Base-by-base conservation (phyloP, 768 basidiomycete genomes). In the Roridomyces roridus region DNA sequence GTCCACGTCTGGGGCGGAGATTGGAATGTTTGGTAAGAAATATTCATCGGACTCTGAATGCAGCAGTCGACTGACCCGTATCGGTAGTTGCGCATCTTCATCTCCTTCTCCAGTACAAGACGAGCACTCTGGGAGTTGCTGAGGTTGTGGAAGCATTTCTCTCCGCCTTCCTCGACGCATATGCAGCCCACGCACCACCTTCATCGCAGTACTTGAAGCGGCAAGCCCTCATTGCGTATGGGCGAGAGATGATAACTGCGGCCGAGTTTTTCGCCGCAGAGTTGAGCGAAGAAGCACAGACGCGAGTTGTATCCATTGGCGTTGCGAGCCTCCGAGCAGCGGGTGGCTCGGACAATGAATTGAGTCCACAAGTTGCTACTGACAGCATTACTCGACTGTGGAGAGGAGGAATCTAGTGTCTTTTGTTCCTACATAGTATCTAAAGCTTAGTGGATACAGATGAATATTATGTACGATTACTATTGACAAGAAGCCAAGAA, bases 21-120 rank as follows among this genome's bases (percentile, higher is more conserved):
- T 71, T 29, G 73, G 72, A n/a, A 72, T 72, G 68, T 66, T 72
- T 48, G 47, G 73, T 72, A 46, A 67, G 70, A 65, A 20, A 26
- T 28, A 26, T 6, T 40, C 4, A 23, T 15, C 5, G 25, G n/a
- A n/a, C n/a, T n/a, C 12, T 21, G 15, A 43, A 40, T 2, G 18
- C 12, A 18, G 15, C 31, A n/a, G 8, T 18, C 20, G 20, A n/a
- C 17, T 41, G 18, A 45, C 39, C 26, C 11, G 20, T n/a, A 6
- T 12, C 15, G 18, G n/a, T 21, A 72, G 72, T 71, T 49, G 70
- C 72, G 6, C 72, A 72, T 56, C 53, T 74, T 17, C 69, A 74
- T 51, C 54, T 70, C 14, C 43, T 67, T 10, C 51, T 64, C 37
- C 46, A 67, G 18, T 63, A 66, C 20, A 43, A 57, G 12, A 48